Evolutionary conservation across 371 early-diverging fungal genomes (phyloP).

Genomic region (Rozella allomycis): DNA sequence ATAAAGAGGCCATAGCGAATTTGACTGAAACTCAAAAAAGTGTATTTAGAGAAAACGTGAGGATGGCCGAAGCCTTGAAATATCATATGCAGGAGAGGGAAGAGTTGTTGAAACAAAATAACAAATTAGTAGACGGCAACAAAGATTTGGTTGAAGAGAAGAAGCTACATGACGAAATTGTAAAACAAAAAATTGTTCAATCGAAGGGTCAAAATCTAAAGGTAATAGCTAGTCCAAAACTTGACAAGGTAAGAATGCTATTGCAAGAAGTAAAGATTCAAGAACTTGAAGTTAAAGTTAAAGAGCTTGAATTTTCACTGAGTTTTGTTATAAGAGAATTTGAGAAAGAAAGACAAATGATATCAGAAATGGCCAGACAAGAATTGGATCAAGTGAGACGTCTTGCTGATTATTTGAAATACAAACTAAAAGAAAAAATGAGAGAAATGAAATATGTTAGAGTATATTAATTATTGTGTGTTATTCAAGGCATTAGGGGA

Average conservation of each 20-base stretch:
- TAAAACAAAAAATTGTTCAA: constrained; percentile 27
- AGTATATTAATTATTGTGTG: constrained; percentile 3
- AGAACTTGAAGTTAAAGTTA: constrained; percentile 17
- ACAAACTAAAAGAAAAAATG: constrained; percentile 10
- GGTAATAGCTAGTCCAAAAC: constrained; percentile 5
- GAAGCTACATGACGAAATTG: constrained; percentile 23
- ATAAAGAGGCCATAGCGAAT: constrained; percentile 25
- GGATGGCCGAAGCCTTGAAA: constrained; percentile 22
- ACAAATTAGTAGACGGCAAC: constrained; percentile 7
- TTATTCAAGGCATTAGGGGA: constrained; percentile 17
- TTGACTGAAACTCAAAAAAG: constrained; percentile 26
- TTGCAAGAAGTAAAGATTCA: constrained; percentile 9
- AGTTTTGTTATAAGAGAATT: constrained; percentile 25
- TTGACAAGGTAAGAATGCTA: constrained; percentile 1
- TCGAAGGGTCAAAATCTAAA: constrained; percentile 16
- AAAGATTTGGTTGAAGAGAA: constrained; percentile 18
- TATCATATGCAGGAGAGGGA: constrained; percentile 23
- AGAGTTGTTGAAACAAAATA: constrained; percentile 15
- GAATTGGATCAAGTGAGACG: constrained; percentile 19
- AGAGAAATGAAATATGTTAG: constrained; percentile 25
- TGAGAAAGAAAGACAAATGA: constrained; percentile 20
- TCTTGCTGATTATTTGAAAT: constrained; percentile 8
- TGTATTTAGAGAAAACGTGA: constrained; percentile 25
- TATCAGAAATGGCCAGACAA: constrained; percentile 12
- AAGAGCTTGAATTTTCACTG: constrained; percentile 21